These are phyloP conservation scores for Myrica gale DNA, from an alignment of 306 rosid species.

Conservation along the genomic window DNA sequence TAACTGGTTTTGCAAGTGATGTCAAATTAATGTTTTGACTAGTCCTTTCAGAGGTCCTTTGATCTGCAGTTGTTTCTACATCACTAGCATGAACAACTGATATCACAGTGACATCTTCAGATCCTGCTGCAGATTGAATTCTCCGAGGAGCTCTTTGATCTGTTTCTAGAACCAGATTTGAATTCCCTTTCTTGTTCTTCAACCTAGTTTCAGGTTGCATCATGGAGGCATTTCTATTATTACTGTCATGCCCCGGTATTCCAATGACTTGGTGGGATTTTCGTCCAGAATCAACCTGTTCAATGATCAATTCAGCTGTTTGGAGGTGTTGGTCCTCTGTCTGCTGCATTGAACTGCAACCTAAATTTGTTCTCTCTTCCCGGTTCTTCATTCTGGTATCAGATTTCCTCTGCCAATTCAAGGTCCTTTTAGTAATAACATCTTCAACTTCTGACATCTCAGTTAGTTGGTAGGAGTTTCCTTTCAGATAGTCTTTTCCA, in stretches of 20 bases:
- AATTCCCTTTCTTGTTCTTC: constrained; percentile 37
- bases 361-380: constrained; percentile 36
- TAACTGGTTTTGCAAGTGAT: constrained; percentile 35
- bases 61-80: constrained; percentile 38
- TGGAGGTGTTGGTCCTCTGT: constrained; percentile 39
- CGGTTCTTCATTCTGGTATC: constrained; percentile 33
- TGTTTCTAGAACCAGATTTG: constrained; percentile 31
- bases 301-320: constrained; percentile 32
- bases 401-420: constrained; percentile 28
- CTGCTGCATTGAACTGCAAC: constrained; percentile 40
- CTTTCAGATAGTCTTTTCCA: constrained; percentile 33
- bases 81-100: constrained; percentile 42
- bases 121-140: constrained; percentile 46
- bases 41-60: constrained; percentile 35
- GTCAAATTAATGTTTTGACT: constrained; percentile 39
- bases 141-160: constrained; percentile 44
- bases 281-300: constrained; percentile 39
- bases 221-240: constrained; percentile 36
- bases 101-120: constrained; percentile 34
- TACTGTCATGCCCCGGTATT: constrained; percentile 37
- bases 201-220: constrained; percentile 40
- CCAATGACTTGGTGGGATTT: constrained; percentile 48
- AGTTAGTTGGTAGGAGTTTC: constrained; percentile 34
- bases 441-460: constrained; percentile 43
- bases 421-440: constrained; percentile 38